Percentiles rank a stretch among this genome's conserved stretches.
These are phyloP conservation scores for Sugiyamaella paludigena DNA, from an alignment of 1,139 yeast genomes.

Conservation along the genomic window DNA sequence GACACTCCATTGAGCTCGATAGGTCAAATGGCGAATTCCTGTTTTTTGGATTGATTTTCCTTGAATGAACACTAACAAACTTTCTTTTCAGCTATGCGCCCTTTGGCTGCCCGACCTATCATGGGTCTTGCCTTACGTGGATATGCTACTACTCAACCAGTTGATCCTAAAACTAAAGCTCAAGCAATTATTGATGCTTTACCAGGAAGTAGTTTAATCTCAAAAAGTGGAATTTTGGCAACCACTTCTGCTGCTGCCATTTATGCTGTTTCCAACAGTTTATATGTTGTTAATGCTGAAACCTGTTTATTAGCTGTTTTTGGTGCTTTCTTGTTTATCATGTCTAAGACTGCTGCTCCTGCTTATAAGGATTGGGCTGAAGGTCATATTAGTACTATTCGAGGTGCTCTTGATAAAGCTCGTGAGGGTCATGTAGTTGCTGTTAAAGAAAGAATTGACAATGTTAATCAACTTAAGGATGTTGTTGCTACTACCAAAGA, in stretches of 20 bases:
- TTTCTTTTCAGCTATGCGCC: conserved; percentile 13
- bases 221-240: conserved; percentile 94
- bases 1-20: background rate
- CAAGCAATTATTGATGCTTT: conserved; percentile 83
- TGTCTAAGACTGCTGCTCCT: conserved; percentile 90
- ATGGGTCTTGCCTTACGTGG: conserved; percentile 23
- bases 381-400: conserved; percentile 81
- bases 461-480: conserved; percentile 85
- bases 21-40: background rate
- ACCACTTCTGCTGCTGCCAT: conserved; percentile 92
- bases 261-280: conserved; percentile 90
- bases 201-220: conserved; percentile 84
- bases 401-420: conserved; percentile 78
- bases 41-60: background rate
- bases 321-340: conserved; percentile 67
- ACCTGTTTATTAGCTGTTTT: conserved; percentile 81
- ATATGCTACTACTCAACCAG: conserved; percentile 38
- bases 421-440: conserved; percentile 89
- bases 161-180: conserved; percentile 91
- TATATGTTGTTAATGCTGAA: conserved; percentile 92
- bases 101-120: conserved; percentile 27
- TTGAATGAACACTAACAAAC: background rate
- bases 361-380: conserved; percentile 94
- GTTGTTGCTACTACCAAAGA: conserved; percentile 90
- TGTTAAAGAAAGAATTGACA: conserved; percentile 85